Evolutionary conservation across 768 basidiomycete genomes (phyloP).

Genomic region (Botryobasidium botryosum): DNA sequence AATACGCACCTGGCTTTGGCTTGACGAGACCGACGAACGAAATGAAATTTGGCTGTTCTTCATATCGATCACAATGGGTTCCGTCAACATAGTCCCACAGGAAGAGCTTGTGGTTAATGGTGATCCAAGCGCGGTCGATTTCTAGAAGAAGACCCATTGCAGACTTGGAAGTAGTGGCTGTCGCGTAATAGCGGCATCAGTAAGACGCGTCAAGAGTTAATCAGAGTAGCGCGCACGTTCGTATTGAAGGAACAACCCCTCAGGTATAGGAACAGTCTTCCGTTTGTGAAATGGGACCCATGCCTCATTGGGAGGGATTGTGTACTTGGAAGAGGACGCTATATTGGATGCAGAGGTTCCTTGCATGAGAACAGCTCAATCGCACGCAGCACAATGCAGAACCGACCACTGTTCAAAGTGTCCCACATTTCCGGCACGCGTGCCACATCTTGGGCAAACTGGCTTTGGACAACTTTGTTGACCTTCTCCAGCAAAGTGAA

Average conservation of each 20-base stretch:
- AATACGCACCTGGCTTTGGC: conserved; percentile 42
- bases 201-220: not conserved
- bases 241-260: conserved; percentile 8
- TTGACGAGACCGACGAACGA: conserved; percentile 75
- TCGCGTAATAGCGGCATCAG: not conserved
- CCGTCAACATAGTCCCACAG: conserved; percentile 94
- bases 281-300: conserved; percentile 10
- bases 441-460: conserved; percentile 54
- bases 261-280: conserved; percentile 9
- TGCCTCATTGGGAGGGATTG: conserved; percentile 10
- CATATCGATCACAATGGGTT: conserved; percentile 32
- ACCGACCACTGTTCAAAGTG: conserved; percentile 23
- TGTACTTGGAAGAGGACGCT: conserved; percentile 11
- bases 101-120: conserved; percentile 84
- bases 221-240: not conserved
- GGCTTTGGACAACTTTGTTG: conserved; percentile 47
- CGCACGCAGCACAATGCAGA: not conserved
- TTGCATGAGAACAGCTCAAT: not conserved
- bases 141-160: conserved; percentile 75
- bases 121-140: conserved; percentile 90
- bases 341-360: conserved; percentile 3
- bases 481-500: conserved; percentile 46
- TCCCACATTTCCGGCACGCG: conserved; percentile 63
- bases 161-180: conserved; percentile 6
- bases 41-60: conserved; percentile 81